Base-by-base conservation (phyloP, 2,329 filamentous ascomycete species). In the Acephala macrosclerotiorum region DNA sequence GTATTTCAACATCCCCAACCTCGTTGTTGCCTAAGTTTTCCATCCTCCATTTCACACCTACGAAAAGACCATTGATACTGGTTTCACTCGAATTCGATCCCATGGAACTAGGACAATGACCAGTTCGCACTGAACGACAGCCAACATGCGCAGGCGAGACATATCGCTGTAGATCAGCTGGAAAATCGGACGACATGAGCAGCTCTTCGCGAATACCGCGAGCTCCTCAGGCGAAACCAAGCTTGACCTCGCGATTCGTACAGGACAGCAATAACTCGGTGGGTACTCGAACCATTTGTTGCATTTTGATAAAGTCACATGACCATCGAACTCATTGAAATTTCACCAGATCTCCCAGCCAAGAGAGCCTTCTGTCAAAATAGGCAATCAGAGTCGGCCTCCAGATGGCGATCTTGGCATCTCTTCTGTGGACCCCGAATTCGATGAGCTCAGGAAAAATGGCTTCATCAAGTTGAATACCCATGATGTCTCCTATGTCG, bases 391-490 rank as follows among this genome's bases (percentile, higher is more conserved):
- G 25, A 53, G 22, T n/a, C 7, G 26, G 29, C 26, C 49, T 33
- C 12, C 12, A 5, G 14, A 16, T 11, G 26, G 18, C 3, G 49
- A 53, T n/a, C 9, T 29, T 33, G 25, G 18, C 2, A 20, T 11
- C 11, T 53, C 26, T 3, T 29, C 22, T 6, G 20, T 36, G 6
- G 22, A 51, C 9, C 20, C 14, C 18, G 42, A 36, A 9, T 1
- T 56, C 20, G 29, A 53, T 8, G 40, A 63, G 8, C 26, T 47
- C 22, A 16, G 38, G 0, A 18, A 36, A 4, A 38, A 60, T 18
- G 56, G 60, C 11, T 57, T 56, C 18, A 60, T 65, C 25, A 56
- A 14, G 25, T 26, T 58, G 20, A 49, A 66, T 40, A 63, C 61
- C 8, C 57, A 63, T 29, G 61, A 61, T 42, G 42, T 56, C 1